Conservation (phyloP, 345 rosid genomes). For the Boechera stricta region DNA sequence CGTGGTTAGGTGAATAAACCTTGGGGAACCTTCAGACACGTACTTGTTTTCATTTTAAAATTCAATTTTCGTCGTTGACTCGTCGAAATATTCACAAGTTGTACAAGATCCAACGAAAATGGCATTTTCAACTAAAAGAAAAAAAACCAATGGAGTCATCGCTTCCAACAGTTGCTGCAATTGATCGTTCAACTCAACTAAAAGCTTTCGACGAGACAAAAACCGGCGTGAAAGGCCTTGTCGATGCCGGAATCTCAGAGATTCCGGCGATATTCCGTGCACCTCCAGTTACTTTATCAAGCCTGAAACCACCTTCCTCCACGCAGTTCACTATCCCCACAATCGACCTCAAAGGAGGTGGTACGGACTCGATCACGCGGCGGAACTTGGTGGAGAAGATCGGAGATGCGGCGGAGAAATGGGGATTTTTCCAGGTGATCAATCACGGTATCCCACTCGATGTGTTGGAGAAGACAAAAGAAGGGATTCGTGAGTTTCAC, state of each 20-base stretch:
- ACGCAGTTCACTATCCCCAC: conserved; percentile 43
- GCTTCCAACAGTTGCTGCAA: conserved; percentile 12
- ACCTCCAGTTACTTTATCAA: neutral
- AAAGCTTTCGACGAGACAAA: conserved; percentile 54
- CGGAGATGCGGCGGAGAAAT: conserved; percentile 41
- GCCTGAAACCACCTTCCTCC: conserved; percentile 31
- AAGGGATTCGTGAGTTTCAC: conserved; percentile 36
- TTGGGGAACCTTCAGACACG: neutral
- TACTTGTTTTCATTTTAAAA: neutral
- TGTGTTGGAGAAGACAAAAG: conserved; percentile 32
- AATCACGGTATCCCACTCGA: conserved; percentile 51
- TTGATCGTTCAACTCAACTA: conserved; percentile 38
- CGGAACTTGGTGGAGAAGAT: conserved; percentile 39
- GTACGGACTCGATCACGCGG: conserved; percentile 13
- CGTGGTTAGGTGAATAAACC: conserved; percentile 35
- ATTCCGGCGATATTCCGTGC: conserved; percentile 50
- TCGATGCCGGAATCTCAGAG: conserved; percentile 46
- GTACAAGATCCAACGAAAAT: neutral
- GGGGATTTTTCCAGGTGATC: conserved; percentile 60
- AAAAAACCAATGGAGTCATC: conserved; percentile 40
- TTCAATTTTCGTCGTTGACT: conserved; percentile 15
- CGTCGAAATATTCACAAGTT: neutral
- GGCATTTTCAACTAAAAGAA: neutral
- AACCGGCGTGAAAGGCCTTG: conserved; percentile 53
- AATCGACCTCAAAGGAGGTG: conserved; percentile 47